Base-by-base conservation (phyloP, 208 protist species). In the Wallacemonas sp. region DNA sequence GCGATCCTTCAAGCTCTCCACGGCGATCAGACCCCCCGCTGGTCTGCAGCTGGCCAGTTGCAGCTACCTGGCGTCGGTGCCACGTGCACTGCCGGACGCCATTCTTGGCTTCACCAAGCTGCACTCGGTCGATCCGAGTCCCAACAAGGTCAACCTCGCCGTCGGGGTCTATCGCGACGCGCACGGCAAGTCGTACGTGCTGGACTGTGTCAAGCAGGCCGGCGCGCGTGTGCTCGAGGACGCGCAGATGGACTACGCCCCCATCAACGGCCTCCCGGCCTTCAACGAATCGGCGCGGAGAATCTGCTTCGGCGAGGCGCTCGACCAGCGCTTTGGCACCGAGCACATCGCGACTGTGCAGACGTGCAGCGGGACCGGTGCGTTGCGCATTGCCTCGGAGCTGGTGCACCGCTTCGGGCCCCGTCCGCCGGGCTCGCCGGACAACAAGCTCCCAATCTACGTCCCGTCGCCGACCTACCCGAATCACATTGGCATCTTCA, bases 91-190 rank as follows among this genome's bases (percentile, higher is more conserved):
- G 4, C 74, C 83, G 20, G 88, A 94, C 59, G 46, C 82, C 28
- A 95, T 95, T 63, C 76, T 95, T 50, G 89, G 89, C 32, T 76
- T 93, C 20, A 77, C 72, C 2, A 68, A 71, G 1, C 74, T 76
- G 55, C 93, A 87, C 50, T 69, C 84, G 22, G 66, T 65, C 42
- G 97, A 99, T 69, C 46, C 75, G 8, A 54, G 67, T 29, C 81
- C 87, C 23, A 76, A 84, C 10, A 99, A 99, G 81, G 86, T 99
- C 22, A 98, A 98, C 74, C 82, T 99, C 3, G 94, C 83, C 31
- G 87, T 99, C 10, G 98, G 98, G n/a, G 98, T 98, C 2, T 99
- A 99, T 79, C 84, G 98, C 49, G 89, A 91, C 28, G 95, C 98
- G 52, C 69, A 91, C 20, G 95, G 91, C 50, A 91, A 94, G 67